phyloP scores from a whole-genome alignment of 768 basidiomycete genomes.

The Kwoniella heveanensis region DNA sequence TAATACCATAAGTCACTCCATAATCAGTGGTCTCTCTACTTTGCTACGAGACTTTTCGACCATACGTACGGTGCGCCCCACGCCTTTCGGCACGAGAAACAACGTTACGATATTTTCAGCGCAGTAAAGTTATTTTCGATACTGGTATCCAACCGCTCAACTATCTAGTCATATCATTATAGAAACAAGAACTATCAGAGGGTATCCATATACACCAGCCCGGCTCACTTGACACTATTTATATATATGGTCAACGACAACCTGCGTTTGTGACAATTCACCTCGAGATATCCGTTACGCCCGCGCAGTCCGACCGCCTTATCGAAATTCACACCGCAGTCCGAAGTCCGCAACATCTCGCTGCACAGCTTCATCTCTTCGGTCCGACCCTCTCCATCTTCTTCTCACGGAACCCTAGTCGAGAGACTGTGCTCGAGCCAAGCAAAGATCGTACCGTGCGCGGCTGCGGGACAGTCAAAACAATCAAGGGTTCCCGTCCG shows the following conservation, averaged over 20 bases:
- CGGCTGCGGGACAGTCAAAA: background rate
- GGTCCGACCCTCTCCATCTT: too few species aligned
- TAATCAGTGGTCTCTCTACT: too few species aligned
- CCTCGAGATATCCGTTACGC: background rate
- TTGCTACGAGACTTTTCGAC: too few species aligned
- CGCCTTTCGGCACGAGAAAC: background rate
- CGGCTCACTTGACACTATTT: background rate
- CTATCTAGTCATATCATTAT: background rate
- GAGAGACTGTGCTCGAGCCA: too few species aligned
- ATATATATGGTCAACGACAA: background rate
- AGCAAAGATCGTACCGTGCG: too few species aligned
- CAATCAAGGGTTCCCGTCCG: background rate
- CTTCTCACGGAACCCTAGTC: too few species aligned
- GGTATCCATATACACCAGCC: too few species aligned
- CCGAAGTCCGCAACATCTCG: background rate
- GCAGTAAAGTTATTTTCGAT: background rate
- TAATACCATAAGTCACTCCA: too few species aligned
- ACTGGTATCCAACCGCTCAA: too few species aligned
- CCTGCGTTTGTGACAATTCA: background rate
- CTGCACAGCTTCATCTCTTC: too few species aligned
- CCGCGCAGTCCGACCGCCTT: constrained; percentile 1
- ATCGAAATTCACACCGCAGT: background rate
- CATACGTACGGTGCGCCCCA: too few species aligned
- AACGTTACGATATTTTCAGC: background rate
- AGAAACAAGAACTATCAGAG: too few species aligned